Conservation (phyloP, 768 basidiomycete genomes). For the Suillus lakei region DNA sequence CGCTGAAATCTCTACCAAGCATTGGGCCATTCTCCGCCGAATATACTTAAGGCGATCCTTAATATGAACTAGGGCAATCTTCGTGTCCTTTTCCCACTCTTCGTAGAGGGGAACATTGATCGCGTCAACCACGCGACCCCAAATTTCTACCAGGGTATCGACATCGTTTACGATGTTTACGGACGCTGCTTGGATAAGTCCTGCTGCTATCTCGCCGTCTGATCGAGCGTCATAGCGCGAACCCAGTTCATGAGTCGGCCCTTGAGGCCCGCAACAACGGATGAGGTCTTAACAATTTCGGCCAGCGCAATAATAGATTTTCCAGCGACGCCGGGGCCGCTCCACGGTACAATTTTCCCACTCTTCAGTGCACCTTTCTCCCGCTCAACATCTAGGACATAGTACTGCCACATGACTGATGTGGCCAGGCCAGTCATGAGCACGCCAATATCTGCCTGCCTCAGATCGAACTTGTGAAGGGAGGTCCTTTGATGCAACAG, state of each 20-base stretch:
- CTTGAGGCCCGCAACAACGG: too few species aligned
- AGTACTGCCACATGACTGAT: slow-evolving; percentile 90
- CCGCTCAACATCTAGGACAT: slow-evolving; percentile 75
- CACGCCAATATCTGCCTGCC: slow-evolving; percentile 67
- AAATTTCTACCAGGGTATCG: too few species aligned
- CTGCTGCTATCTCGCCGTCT: too few species aligned
- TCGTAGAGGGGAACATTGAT: slow-evolving; percentile 88
- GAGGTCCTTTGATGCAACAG: slow-evolving; percentile 66
- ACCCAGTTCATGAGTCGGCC: too few species aligned
- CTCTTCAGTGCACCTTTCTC: slow-evolving; percentile 49
- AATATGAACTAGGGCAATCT: slow-evolving; percentile 73
- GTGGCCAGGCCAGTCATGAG: slow-evolving; percentile 68
- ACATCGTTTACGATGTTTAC: too few species aligned
- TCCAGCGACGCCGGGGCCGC: slow-evolving; percentile 58
- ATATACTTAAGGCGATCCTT: slow-evolving; percentile 79
- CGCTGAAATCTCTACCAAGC: slow-evolving; percentile 76
- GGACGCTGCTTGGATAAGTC: too few species aligned
- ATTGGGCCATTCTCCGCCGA: slow-evolving; percentile 76
- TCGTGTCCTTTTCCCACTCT: slow-evolving; percentile 84
- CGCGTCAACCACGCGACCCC: slow-evolving; percentile 78
- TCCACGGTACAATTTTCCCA: slow-evolving; percentile 57
- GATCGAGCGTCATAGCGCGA: too few species aligned
- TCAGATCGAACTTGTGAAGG: slow-evolving; percentile 70
- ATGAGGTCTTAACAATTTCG: too few species aligned
- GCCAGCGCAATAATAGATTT: slow-evolving; percentile 72